Conservation (phyloP, 1,284 basidiomycete genomes). For the Malassezia brasiliensis region DNA sequence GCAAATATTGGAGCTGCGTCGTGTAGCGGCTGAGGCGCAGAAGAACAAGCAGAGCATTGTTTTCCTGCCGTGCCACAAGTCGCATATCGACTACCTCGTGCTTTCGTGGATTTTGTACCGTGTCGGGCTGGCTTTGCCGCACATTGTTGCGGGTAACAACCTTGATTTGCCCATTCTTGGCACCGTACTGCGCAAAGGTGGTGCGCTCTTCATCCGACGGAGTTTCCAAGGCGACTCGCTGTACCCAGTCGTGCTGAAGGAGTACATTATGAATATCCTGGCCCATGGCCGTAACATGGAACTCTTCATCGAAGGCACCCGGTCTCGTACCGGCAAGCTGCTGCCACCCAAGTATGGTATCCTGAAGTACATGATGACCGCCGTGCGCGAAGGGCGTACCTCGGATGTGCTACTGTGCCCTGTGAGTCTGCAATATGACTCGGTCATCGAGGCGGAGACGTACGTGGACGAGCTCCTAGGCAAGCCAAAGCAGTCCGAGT, state of each 20-base stretch:
- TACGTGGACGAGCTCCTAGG: conserved; percentile 49
- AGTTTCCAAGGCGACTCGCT: conserved; percentile 47
- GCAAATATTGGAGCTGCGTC: conserved; percentile 38
- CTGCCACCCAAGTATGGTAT: conserved; percentile 49
- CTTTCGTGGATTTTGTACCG: conserved; percentile 46
- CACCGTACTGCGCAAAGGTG: conserved; percentile 43
- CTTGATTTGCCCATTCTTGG: conserved; percentile 47
- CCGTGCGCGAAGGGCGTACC: conserved; percentile 37
- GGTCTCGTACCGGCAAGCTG: conserved; percentile 49
- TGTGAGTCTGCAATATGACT: conserved; percentile 49
- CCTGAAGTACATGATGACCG: conserved; percentile 49
- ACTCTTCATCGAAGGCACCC: conserved; percentile 49
- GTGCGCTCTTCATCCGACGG: conserved; percentile 49
- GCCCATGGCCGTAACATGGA: conserved; percentile 46
- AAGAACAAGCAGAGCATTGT: conserved; percentile 46
- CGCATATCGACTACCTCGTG: conserved; percentile 46
- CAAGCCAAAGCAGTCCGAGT: conserved; percentile 50
- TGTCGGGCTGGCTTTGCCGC: conserved; percentile 46
- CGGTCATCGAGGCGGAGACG: conserved; percentile 49
- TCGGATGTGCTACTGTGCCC: conserved; percentile 49
- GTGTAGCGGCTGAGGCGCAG: conserved; percentile 42
- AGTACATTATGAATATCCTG: conserved; percentile 48
- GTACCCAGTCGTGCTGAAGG: conserved; percentile 48
- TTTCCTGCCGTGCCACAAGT: conserved; percentile 49
- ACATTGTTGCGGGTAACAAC: conserved; percentile 49